Base-by-base conservation (phyloP, 2,329 filamentous ascomycete genomes). In the Tolypocladium amazonense region DNA sequence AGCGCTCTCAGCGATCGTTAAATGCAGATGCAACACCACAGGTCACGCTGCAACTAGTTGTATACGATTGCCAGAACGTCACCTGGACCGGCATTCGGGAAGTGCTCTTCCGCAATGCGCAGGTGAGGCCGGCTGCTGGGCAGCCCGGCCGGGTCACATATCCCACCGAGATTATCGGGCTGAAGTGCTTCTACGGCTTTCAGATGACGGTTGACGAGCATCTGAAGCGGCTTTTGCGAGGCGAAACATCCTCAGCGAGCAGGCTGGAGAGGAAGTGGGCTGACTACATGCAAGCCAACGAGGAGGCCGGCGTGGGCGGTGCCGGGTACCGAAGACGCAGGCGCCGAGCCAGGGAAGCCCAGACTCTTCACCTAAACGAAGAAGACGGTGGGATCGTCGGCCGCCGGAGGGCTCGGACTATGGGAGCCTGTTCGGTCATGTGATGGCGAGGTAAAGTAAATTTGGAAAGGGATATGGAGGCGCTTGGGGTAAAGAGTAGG, bases 161-260 rank as follows among this genome's bases (percentile, higher is more conserved):
- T 66, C 89, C 91, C 0, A 83, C 85, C 1, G 88, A 96, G 70
- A 84, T 95, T 60, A 91, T 97, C 61, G 80, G 86, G 7, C 81
- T 97, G 52, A 97, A 96, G 73, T 96, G 92, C 73, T 97, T 93
- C 77, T 96, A 96, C 72, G 91, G 89, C 50, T 97, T 90, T 84
- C 93, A 97, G 75, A 90, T 90, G 76, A 97, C 92, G 0, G 92
- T 97, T 5, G 89, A 97, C 65, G 92, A 97, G 72, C 93, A 97
- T 73, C 92, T 87, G 58, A 93, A 92, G 75, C 85, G 92, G 4
- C 90, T 97, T 0, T 73, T 96, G 57, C 80, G 84, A 5, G 90
- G 90, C 8, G 89, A 96, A 62, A 82, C 91, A 61, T 78, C 80
- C 0, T 81, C 89, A 1, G 94, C 94, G 0, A 81, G 80, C 43